phyloP scores from a whole-genome alignment of 1,284 basidiomycete species.

The Termitomyces sp. region DNA sequence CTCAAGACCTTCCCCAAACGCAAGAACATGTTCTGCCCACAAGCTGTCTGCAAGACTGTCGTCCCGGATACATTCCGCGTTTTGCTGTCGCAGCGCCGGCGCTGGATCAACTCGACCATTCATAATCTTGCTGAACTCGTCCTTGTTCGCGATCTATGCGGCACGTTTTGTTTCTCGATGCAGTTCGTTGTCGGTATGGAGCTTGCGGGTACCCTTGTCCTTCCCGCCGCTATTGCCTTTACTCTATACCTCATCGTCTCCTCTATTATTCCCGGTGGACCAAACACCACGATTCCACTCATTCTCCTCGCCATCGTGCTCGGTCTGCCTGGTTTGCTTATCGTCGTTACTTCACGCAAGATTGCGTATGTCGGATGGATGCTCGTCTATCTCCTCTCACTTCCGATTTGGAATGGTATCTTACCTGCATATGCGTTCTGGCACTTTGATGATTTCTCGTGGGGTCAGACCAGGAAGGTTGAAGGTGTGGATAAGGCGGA shows the following conservation, averaged over 20 bases:
- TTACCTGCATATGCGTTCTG: conserved; percentile 94
- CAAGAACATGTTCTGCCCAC: conserved; percentile 98
- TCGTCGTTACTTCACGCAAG: conserved; percentile 93
- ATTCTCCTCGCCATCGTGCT: conserved; percentile 90
- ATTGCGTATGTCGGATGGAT: conserved; percentile 96
- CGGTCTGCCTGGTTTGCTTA: conserved; percentile 91
- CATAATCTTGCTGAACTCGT: conserved; percentile 96
- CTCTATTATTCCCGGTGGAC: conserved; percentile 75
- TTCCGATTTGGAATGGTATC: conserved; percentile 95
- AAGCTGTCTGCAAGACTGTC: conserved; percentile 96
- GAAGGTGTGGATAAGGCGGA: conserved; percentile 66
- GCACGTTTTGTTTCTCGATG: conserved; percentile 97
- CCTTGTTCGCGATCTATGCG: conserved; percentile 90
- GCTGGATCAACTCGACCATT: conserved; percentile 99
- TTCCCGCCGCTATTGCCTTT: conserved; percentile 97
- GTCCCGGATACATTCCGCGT: conserved; percentile 95
- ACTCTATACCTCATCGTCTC: conserved; percentile 89
- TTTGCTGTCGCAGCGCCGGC: conserved; percentile 91
- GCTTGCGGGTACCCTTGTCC: conserved; percentile 89
- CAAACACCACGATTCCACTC: conserved; percentile 89
- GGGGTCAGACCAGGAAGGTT: conserved; percentile 93
- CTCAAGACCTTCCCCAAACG: conserved; percentile 98
- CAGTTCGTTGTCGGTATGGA: conserved; percentile 99
- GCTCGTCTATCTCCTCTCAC: conserved; percentile 87
- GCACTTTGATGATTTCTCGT: conserved; percentile 99